Conservation (phyloP, 495 filamentous ascomycete genomes). For the Evernia prunastri region DNA sequence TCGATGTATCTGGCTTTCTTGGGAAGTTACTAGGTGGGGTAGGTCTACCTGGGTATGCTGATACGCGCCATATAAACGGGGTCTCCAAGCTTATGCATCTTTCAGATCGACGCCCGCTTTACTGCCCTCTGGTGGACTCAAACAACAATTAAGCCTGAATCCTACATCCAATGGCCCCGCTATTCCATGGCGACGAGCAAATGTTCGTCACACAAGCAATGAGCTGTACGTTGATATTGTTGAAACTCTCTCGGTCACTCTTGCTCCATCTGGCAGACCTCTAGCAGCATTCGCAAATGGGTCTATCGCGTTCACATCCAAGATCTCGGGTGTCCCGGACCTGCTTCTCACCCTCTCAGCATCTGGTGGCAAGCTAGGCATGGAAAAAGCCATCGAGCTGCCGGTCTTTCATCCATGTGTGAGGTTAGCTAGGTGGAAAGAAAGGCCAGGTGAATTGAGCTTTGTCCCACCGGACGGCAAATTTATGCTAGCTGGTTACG, state of each 20-base stretch:
- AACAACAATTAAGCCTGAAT: constrained; percentile 40
- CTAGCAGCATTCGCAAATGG: constrained; percentile 83
- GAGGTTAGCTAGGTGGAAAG: constrained; percentile 74
- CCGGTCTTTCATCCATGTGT: constrained; percentile 98
- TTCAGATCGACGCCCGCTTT: constrained; percentile 41
- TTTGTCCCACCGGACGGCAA: constrained; percentile 93
- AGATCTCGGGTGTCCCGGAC: constrained; percentile 91
- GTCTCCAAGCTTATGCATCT: constrained; percentile 14
- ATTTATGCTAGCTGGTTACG: constrained; percentile 93
- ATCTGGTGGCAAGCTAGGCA: constrained; percentile 56
- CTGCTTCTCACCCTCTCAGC: constrained; percentile 71
- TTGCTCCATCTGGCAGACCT: constrained; percentile 83
- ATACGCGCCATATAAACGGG: not conserved
- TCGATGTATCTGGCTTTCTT: constrained; percentile 84
- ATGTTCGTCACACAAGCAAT: constrained; percentile 92
- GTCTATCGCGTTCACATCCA: constrained; percentile 89
- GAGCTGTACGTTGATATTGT: constrained; percentile 96
- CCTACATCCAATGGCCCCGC: constrained; percentile 43
- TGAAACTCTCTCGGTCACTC: constrained; percentile 77
- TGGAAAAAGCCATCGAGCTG: constrained; percentile 69
- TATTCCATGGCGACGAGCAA: constrained; percentile 83
- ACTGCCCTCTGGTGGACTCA: constrained; percentile 38
- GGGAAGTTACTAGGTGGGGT: constrained; percentile 87
- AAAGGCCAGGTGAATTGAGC: constrained; percentile 80
- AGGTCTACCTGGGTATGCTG: constrained; percentile 62